Conservation (phyloP, 1,139 yeast species). For the Blastobotrys ciferrii region DNA sequence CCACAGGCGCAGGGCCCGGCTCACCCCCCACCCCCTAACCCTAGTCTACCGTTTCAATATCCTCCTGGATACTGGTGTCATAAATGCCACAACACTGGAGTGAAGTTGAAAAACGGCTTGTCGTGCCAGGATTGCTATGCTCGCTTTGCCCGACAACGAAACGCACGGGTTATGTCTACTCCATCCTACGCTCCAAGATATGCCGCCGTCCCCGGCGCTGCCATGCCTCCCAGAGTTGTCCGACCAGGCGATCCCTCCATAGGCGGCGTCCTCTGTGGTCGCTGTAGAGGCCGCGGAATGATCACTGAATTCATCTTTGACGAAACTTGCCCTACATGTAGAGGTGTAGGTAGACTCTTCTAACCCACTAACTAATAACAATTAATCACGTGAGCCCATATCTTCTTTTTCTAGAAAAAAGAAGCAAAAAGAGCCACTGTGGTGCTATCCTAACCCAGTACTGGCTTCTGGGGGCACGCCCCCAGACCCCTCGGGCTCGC, state of each 20-base stretch:
- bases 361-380: slow-evolving; percentile 5
- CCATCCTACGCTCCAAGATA: slow-evolving; percentile 16
- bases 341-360: slow-evolving; percentile 60
- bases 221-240: slow-evolving; percentile 42
- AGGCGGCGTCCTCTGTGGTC: slow-evolving; percentile 77
- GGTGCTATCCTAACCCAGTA: no score
- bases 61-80: slow-evolving; percentile 62
- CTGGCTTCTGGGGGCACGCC: no score
- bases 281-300: slow-evolving; percentile 72
- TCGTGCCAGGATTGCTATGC: slow-evolving; percentile 75
- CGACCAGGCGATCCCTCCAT: slow-evolving; percentile 80
- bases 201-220: slow-evolving; percentile 13
- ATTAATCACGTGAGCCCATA: no score
- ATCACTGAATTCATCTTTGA: slow-evolving; percentile 38
- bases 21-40: slow-evolving; percentile 1
- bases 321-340: slow-evolving; percentile 45
- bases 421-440: no score
- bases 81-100: slow-evolving; percentile 76
- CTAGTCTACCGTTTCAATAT: slow-evolving; percentile 56
- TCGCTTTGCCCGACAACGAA: slow-evolving; percentile 47
- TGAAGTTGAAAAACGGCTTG: slow-evolving; percentile 59
- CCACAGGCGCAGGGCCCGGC: neutral
- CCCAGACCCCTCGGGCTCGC: no score
- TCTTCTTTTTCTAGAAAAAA: neutral
- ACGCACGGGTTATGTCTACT: slow-evolving; percentile 15